phyloP scores from a whole-genome alignment of 352 stramenopile species.

The Phytophthora cryptogea region DNA sequence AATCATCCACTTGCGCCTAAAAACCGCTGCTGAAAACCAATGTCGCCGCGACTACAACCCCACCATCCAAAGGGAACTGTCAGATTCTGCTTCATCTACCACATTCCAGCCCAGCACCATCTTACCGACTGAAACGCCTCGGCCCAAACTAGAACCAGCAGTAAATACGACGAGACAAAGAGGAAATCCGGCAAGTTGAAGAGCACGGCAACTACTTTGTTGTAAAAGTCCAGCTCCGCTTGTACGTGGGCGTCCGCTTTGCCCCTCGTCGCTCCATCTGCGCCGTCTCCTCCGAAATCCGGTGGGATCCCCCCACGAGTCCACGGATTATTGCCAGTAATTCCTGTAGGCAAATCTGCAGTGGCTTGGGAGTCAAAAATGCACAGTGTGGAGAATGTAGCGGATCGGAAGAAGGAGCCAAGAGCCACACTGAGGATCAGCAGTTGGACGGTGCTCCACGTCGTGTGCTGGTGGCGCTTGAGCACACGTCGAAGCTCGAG shows the following conservation, averaged over 20 bases:
- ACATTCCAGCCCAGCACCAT: background rate
- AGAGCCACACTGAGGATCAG: constrained; percentile 81
- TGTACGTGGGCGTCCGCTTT: constrained; percentile 35
- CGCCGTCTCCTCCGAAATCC: constrained; percentile 16
- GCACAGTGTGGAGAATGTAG: constrained; percentile 88
- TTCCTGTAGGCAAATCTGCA: constrained; percentile 42
- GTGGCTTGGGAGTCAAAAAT: constrained; percentile 85
- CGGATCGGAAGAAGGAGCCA: constrained; percentile 86
- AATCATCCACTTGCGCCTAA: constrained; percentile 90
- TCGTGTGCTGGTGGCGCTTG: constrained; percentile 62
- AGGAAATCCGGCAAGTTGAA: constrained; percentile 94
- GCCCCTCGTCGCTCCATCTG: constrained; percentile 18
- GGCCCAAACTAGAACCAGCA: constrained; percentile 91
- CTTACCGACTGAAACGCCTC: constrained; percentile 89
- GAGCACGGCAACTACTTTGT: constrained; percentile 90
- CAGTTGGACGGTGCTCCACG: constrained; percentile 85
- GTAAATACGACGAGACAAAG: constrained; percentile 90
- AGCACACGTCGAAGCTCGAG: constrained; percentile 72
- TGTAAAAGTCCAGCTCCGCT: constrained; percentile 87
- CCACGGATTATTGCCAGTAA: constrained; percentile 28
- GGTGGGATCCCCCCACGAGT: constrained; percentile 13
- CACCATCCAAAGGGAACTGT: constrained; percentile 3
- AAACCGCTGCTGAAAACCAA: constrained; percentile 88
- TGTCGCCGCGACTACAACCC: constrained; percentile 77
- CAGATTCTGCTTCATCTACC: background rate